These are phyloP conservation scores for Phytopythium ostracodes DNA, from an alignment of 352 stramenopile species.

Conservation along the genomic window DNA sequence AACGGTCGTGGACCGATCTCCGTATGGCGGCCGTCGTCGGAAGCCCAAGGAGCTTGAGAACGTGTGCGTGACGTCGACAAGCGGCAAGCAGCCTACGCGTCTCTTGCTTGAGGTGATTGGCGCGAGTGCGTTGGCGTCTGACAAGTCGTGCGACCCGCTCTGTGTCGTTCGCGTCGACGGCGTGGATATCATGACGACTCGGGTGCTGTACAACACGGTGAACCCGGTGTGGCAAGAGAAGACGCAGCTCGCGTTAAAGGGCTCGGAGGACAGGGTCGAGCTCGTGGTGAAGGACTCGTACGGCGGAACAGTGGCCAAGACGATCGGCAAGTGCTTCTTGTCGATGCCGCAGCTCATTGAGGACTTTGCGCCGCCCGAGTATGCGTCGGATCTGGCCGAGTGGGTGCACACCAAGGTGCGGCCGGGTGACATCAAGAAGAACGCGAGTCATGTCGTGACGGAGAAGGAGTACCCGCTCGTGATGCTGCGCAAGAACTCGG, in stretches of 20 bases:
- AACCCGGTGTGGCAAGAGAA: constrained; percentile 84
- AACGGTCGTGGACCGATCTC: constrained; percentile 74
- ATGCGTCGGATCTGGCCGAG: constrained; percentile 65
- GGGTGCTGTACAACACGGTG: constrained; percentile 81
- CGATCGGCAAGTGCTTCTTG: constrained; percentile 72
- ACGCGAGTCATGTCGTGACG: constrained; percentile 67
- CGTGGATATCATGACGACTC: constrained; percentile 61
- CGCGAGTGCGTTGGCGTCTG: constrained; percentile 66
- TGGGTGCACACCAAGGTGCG: constrained; percentile 83
- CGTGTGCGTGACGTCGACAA: constrained; percentile 44
- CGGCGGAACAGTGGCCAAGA: constrained; percentile 70
- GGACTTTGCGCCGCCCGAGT: constrained; percentile 73
- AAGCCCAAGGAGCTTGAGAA: constrained; percentile 68
- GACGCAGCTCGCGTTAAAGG: constrained; percentile 46
- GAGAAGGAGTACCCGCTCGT: constrained; percentile 79
- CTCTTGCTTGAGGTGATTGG: constrained; percentile 67
- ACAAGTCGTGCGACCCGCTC: constrained; percentile 72
- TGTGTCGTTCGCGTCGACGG: constrained; percentile 75
- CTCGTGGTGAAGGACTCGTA: constrained; percentile 87
- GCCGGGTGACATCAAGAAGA: constrained; percentile 75
- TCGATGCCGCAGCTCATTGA: constrained; percentile 68
- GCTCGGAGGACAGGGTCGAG: constrained; percentile 54
- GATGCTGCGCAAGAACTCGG: constrained; percentile 55
- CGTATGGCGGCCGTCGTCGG: constrained; percentile 71
- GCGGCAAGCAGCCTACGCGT: constrained; percentile 53